A percentile compares a stretch with the other conserved stretches of the same genome.
phyloP scores from a whole-genome alignment of 2,329 filamentous ascomycete species.

The Chalaropsis ovoidea region DNA sequence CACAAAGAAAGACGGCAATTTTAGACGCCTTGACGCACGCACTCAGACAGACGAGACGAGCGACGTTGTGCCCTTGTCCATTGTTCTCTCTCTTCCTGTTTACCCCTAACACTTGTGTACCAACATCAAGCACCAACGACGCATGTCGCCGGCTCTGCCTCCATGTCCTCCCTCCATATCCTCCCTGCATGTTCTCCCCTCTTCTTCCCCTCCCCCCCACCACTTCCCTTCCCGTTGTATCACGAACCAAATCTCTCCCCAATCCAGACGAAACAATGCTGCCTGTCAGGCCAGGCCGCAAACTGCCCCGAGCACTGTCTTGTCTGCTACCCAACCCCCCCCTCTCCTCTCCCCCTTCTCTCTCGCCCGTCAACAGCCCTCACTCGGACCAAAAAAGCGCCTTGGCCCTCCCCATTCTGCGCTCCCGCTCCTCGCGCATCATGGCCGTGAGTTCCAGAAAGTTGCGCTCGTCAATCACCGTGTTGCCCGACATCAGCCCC shows the following conservation, averaged over 20 bases:
- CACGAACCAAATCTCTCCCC: neutral
- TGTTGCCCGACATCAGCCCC: constrained; percentile 34
- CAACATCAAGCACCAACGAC: neutral
- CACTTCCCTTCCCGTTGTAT: neutral
- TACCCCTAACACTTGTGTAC: too few relatives aligned
- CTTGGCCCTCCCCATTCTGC: neutral
- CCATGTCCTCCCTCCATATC: neutral
- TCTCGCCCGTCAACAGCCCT: neutral
- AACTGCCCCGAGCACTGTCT: neutral
- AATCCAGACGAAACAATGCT: neutral
- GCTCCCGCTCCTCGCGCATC: constrained; percentile 1
- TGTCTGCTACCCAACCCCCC: neutral
- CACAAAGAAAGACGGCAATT: neutral
- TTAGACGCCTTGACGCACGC: neutral
- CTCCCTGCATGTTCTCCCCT: neutral
- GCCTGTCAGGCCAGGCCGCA: neutral
- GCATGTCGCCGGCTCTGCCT: neutral
- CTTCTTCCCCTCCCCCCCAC: neutral
- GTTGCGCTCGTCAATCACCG: constrained; percentile 35
- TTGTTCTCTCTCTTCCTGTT: neutral
- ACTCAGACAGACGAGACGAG: neutral
- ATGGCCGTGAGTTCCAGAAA: constrained; percentile 23
- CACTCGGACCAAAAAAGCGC: neutral
- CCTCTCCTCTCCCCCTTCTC: neutral
- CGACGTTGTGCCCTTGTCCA: neutral